Evolutionary conservation across 73 alveolate species (phyloP).

Genomic region (Paramecium octaurelia): DNA sequence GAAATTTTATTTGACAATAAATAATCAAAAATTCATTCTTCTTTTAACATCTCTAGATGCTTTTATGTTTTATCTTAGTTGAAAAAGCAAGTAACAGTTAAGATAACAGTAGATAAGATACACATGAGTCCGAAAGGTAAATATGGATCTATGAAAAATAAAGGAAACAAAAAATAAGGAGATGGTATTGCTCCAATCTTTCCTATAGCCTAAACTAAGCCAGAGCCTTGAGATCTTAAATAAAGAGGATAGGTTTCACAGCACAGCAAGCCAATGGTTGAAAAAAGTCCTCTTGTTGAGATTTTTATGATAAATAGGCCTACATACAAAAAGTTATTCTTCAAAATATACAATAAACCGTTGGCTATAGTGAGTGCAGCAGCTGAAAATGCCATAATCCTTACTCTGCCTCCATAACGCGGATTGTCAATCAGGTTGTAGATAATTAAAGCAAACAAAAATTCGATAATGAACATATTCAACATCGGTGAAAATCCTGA

Average conservation of each 20-base stretch:
- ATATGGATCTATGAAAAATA: slow-evolving; percentile 6
- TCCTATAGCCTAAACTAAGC: slow-evolving; percentile 23
- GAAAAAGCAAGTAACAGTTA: background rate
- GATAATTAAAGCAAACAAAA: background rate
- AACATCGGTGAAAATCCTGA: background rate
- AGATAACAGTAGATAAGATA: background rate
- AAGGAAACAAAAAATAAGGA: slow-evolving; percentile 19
- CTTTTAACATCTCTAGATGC: background rate
- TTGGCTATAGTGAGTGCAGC: background rate
- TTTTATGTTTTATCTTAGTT: slow-evolving; percentile 25
- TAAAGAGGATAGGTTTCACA: slow-evolving; percentile 25
- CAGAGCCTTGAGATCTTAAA: slow-evolving; percentile 30
- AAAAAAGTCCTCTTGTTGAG: slow-evolving; percentile 11
- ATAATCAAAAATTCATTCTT: background rate
- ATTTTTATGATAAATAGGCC: background rate
- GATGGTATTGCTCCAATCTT: background rate
- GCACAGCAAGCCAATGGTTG: background rate
- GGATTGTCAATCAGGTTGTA: slow-evolving; percentile 5
- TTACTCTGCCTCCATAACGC: slow-evolving; percentile 24
- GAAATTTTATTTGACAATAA: background rate
- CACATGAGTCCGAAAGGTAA: slow-evolving; percentile 1
- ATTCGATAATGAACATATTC: background rate
- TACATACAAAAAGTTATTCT: background rate
- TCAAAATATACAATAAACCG: background rate
- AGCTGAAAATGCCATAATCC: background rate